Conservation (phyloP, 2,329 filamentous ascomycete genomes). For the Alternaria atra region DNA sequence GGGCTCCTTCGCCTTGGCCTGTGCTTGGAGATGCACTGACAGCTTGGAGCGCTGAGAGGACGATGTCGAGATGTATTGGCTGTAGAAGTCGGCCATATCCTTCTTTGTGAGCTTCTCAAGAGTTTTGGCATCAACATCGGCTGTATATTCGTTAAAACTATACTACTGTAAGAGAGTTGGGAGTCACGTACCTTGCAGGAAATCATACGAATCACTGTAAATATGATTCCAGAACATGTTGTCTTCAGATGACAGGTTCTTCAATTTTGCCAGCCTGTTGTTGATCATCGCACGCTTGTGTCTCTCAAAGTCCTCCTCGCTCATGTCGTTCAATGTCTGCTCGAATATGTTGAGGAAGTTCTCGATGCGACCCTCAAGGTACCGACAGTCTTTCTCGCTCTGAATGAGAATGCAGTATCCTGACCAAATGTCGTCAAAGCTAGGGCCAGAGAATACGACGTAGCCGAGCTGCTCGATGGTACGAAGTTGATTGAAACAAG, state of each 20-base stretch:
- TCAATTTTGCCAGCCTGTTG: slow-evolving; percentile 87
- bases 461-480: slow-evolving; percentile 99
- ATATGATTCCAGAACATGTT: slow-evolving; percentile 86
- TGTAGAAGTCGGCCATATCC: slow-evolving; percentile 83
- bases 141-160: slow-evolving; percentile 52
- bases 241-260: slow-evolving; percentile 89
- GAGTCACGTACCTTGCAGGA: slow-evolving; percentile 74
- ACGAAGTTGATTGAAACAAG: slow-evolving; percentile 90
- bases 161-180: background rate
- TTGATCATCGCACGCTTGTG: slow-evolving; percentile 91
- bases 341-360: slow-evolving; percentile 77
- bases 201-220: slow-evolving; percentile 86
- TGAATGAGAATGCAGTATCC: slow-evolving; percentile 92
- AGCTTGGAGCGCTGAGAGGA: slow-evolving; percentile 82
- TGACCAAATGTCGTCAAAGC: slow-evolving; percentile 74
- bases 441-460: slow-evolving; percentile 85
- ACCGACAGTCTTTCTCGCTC: slow-evolving; percentile 84
- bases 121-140: slow-evolving; percentile 76
- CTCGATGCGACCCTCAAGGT: slow-evolving; percentile 88
- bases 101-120: slow-evolving; percentile 79
- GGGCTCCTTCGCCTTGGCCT: slow-evolving; percentile 59
- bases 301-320: slow-evolving; percentile 82
- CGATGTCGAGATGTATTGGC: slow-evolving; percentile 75
- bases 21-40: slow-evolving; percentile 82
- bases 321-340: slow-evolving; percentile 76